Conservation (phyloP, 2,329 filamentous ascomycete species). For the Aspergillus fructus region DNA sequence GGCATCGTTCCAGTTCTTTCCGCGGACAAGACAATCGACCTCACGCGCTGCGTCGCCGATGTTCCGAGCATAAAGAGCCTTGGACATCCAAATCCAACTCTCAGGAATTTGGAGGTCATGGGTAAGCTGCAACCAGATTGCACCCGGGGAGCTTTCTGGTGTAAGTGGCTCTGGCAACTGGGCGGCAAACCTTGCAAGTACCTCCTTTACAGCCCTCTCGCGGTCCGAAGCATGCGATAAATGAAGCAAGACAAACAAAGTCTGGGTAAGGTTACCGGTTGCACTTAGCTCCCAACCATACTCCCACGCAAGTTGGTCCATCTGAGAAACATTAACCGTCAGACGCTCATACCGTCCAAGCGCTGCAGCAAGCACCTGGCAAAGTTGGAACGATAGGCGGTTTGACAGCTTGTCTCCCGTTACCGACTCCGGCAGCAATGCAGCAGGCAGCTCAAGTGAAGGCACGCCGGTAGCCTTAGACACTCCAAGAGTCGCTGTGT, state of each 20-base stretch:
- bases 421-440: constrained; percentile 74
- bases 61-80: constrained; percentile 77
- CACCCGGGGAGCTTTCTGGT: constrained; percentile 39
- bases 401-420: constrained; percentile 73
- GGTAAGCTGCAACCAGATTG: constrained; percentile 60
- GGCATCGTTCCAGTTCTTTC: constrained; percentile 73
- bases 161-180: constrained; percentile 60
- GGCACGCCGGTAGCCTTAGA: constrained; percentile 34
- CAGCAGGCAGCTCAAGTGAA: constrained; percentile 58
- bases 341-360: constrained; percentile 50
- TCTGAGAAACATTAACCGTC: constrained; percentile 57
- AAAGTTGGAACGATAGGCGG: constrained; percentile 81
- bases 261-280: constrained; percentile 66
- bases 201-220: constrained; percentile 67
- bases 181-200: constrained; percentile 70
- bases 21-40: constrained; percentile 76
- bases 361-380: constrained; percentile 60
- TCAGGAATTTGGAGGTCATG: constrained; percentile 68
- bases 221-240: constrained; percentile 65
- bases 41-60: constrained; percentile 68
- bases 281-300: constrained; percentile 55
- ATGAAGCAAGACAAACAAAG: constrained; percentile 75
- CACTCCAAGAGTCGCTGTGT: constrained; percentile 51
- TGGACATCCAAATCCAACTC: constrained; percentile 82
- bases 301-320: constrained; percentile 65